Conservation (phyloP, 2,329 filamentous ascomycete genomes). For the Capronia epimyces region DNA sequence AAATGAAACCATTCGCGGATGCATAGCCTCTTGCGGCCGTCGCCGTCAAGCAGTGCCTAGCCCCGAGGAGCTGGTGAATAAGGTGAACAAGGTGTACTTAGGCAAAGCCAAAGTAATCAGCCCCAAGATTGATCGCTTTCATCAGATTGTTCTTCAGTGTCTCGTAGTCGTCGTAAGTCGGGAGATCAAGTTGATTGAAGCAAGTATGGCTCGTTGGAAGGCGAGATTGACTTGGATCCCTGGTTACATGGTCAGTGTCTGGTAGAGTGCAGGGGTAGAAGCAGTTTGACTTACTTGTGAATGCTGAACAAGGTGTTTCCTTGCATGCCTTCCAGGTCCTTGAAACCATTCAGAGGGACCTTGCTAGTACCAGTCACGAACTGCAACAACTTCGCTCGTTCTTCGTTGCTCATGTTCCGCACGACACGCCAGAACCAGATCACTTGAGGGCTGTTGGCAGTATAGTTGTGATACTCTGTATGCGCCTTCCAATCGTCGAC, state of each 20-base stretch:
- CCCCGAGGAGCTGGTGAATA: background rate
- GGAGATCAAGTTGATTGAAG: slow-evolving; percentile 98
- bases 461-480: slow-evolving; percentile 98
- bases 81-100: slow-evolving; percentile 1
- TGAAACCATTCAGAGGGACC: slow-evolving; percentile 96
- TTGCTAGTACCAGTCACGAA: slow-evolving; percentile 98
- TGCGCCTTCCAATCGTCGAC: slow-evolving; percentile 99
- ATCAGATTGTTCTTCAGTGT: slow-evolving; percentile 77
- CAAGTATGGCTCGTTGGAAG: slow-evolving; percentile 96
- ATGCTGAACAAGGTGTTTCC: slow-evolving; percentile 98
- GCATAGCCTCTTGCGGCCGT: slow-evolving; percentile 2
- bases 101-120: slow-evolving; percentile 67
- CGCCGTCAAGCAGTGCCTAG: background rate
- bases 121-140: slow-evolving; percentile 95
- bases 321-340: slow-evolving; percentile 98
- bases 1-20: slow-evolving; percentile 2
- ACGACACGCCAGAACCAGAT: slow-evolving; percentile 99
- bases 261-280: slow-evolving; percentile 1
- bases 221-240: slow-evolving; percentile 62
- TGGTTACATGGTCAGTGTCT: slow-evolving; percentile 7
- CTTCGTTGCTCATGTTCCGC: slow-evolving; percentile 96
- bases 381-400: slow-evolving; percentile 91
- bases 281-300: slow-evolving; percentile 54
- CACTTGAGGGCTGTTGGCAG: slow-evolving; percentile 86
- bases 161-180: slow-evolving; percentile 97